Evolutionary conservation across 768 basidiomycete genomes (phyloP).

Genomic region (Kwoniella botswanensis): DNA sequence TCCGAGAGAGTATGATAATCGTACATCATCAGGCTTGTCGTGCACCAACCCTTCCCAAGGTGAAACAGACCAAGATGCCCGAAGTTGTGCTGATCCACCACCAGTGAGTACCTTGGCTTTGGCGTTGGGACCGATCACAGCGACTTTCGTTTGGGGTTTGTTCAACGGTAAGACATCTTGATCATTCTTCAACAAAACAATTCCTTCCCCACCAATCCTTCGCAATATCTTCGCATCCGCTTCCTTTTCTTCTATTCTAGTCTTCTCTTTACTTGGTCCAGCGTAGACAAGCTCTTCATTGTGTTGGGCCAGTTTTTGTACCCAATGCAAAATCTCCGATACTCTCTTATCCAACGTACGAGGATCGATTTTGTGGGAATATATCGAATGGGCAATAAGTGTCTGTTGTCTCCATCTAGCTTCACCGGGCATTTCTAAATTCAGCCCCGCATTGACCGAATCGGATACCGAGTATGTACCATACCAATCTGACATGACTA

Average conservation of each 20-base stretch:
- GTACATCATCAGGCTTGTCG: conserved; percentile 62
- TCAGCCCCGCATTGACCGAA: conserved; percentile 74
- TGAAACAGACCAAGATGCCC: conserved; percentile 70
- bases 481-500: conserved; percentile 84
- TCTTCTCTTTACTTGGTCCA: conserved; percentile 25
- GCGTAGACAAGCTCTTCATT: conserved; percentile 71
- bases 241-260: conserved; percentile 30
- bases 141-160: conserved; percentile 62
- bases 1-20: conserved; percentile 68
- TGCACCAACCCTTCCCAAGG: conserved; percentile 70
- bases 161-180: conserved; percentile 63
- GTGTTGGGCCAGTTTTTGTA: conserved; percentile 69
- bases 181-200: conserved; percentile 73
- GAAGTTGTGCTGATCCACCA: conserved; percentile 74
- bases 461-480: conserved; percentile 72
- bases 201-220: conserved; percentile 67
- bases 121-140: conserved; percentile 71
- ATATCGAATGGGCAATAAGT: conserved; percentile 19
- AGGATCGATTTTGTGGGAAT: conserved; percentile 61
- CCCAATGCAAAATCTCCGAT: conserved; percentile 67
- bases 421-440: conserved; percentile 65
- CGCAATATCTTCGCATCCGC: conserved; percentile 69
- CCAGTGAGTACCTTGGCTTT: conserved; percentile 61
- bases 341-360: conserved; percentile 61
- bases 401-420: conserved; percentile 22